A percentile compares a stretch with the other conserved stretches of the same genome.
These are phyloP conservation scores for Pezicula radicicola DNA, from an alignment of 2,329 filamentous ascomycete species.

Conservation along the genomic window DNA sequence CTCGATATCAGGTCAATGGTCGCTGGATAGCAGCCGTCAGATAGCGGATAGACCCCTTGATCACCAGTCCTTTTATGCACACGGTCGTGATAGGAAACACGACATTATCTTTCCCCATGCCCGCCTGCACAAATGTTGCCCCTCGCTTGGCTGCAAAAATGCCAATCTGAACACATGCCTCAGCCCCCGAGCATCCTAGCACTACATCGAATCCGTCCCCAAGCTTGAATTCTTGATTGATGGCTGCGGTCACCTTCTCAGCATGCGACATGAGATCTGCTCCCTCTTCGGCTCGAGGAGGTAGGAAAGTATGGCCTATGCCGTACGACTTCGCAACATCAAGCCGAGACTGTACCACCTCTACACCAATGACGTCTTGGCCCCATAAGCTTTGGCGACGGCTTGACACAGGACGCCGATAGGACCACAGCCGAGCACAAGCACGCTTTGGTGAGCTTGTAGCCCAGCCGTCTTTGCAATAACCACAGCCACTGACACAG, in stretches of 20 bases:
- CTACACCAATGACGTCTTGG: slow-evolving; percentile 41
- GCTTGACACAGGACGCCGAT: slow-evolving; percentile 43
- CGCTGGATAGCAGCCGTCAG: slow-evolving; percentile 42
- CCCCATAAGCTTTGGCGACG: slow-evolving; percentile 41
- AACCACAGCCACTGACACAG: slow-evolving; percentile 45
- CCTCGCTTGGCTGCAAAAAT: slow-evolving; percentile 40
- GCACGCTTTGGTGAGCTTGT: slow-evolving; percentile 36
- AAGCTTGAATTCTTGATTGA: slow-evolving; percentile 35
- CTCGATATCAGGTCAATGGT: slow-evolving; percentile 43
- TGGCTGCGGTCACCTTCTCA: slow-evolving; percentile 33
- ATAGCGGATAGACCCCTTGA: slow-evolving; percentile 50
- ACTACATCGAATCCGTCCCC: slow-evolving; percentile 45
- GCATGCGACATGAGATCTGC: slow-evolving; percentile 34
- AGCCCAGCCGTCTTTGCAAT: slow-evolving; percentile 38
- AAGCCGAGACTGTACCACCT: slow-evolving; percentile 37
- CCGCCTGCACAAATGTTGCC: slow-evolving; percentile 46
- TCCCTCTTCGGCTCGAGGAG: slow-evolving; percentile 25
- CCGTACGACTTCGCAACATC: slow-evolving; percentile 40
- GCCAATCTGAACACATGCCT: slow-evolving; percentile 43
- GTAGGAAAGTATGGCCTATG: slow-evolving; percentile 40
- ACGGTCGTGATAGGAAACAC: slow-evolving; percentile 46
- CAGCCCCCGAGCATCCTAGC: slow-evolving; percentile 41
- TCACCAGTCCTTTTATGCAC: slow-evolving; percentile 42
- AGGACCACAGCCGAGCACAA: slow-evolving; percentile 45
- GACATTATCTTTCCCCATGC: slow-evolving; percentile 33